Conservation (phyloP, 2,329 filamentous ascomycete genomes). For the Hymenoscyphus salicellus region DNA sequence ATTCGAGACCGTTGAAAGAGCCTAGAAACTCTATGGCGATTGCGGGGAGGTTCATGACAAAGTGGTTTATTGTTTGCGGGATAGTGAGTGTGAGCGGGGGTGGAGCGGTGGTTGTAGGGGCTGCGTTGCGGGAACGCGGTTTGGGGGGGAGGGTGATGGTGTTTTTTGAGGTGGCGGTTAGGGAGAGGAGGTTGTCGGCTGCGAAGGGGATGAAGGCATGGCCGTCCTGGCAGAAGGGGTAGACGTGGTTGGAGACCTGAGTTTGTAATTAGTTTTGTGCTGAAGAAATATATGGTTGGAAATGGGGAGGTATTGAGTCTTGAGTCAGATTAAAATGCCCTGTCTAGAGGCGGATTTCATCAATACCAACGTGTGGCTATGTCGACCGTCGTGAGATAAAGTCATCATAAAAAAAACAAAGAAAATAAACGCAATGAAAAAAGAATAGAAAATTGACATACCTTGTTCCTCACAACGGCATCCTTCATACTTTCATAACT, state of each 20-base stretch:
- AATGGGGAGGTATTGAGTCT: too few relatives aligned
- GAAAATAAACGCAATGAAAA: not conserved
- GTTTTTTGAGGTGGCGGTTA: slow-evolving; percentile 49
- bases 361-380: slow-evolving; percentile 21
- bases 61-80: slow-evolving; percentile 81
- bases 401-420: slow-evolving; percentile 14
- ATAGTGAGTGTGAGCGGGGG: slow-evolving; percentile 49
- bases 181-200: slow-evolving; percentile 56
- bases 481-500: slow-evolving; percentile 70
- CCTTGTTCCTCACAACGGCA: slow-evolving; percentile 77
- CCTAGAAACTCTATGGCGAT: slow-evolving; percentile 80
- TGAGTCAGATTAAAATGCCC: slow-evolving; percentile 21
- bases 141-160: slow-evolving; percentile 52
- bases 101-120: slow-evolving; percentile 33
- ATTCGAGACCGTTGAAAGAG: slow-evolving; percentile 71
- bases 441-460: slow-evolving; percentile 36
- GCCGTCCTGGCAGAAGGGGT: slow-evolving; percentile 78
- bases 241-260: slow-evolving; percentile 66
- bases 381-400: slow-evolving; percentile 27
- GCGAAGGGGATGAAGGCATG: slow-evolving; percentile 73
- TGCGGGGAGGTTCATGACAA: slow-evolving; percentile 96
- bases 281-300: too few relatives aligned
- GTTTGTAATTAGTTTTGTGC: not conserved
- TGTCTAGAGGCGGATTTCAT: slow-evolving; percentile 21
- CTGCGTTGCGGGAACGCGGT: slow-evolving; percentile 29